Percentiles rank a stretch among this genome's conserved stretches.
These are phyloP conservation scores for Colletotrichum navitas DNA, from an alignment of 2,329 filamentous ascomycete species.

Conservation along the genomic window DNA sequence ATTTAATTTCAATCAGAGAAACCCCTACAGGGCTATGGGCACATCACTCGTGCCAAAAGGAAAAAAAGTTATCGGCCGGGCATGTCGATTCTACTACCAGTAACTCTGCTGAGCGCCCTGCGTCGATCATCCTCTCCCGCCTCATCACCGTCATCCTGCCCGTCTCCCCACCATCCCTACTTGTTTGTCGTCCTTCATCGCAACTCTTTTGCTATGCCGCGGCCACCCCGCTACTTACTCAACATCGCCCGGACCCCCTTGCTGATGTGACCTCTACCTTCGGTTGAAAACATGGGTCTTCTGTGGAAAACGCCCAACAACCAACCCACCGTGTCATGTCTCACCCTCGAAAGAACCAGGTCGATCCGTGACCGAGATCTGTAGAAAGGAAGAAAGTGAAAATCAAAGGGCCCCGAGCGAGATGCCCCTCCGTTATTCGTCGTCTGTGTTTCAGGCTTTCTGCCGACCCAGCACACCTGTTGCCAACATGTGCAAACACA, in stretches of 20 bases:
- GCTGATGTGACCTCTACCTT: neutral
- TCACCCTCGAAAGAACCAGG: neutral
- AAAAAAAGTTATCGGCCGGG: neutral
- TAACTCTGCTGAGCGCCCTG: constrained; percentile 17
- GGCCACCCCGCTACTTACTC: constrained; percentile 14
- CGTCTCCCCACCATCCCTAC: constrained; percentile 20
- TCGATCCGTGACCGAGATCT: neutral
- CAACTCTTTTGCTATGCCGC: constrained; percentile 22
- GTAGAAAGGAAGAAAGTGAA: neutral
- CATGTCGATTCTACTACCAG: neutral
- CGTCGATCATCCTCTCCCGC: constrained; percentile 25
- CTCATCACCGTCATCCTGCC: constrained; percentile 5
- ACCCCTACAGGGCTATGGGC: constrained; percentile 24
- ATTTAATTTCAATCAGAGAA: constrained; percentile 12
- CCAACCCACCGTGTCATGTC: neutral
- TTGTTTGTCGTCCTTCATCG: constrained; percentile 23
- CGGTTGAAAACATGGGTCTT: neutral
- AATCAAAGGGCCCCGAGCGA: constrained; percentile 2
- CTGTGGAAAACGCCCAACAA: too few species aligned
- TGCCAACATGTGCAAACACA: too few species aligned
- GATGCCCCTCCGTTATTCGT: neutral
- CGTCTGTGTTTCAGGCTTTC: constrained; percentile 21
- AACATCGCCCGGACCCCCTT: constrained; percentile 2
- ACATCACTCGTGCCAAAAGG: neutral
- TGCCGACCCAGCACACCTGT: constrained; percentile 11